Base-by-base conservation (phyloP, 2,329 filamentous ascomycete genomes). In the Dactylellina sp. region DNA sequence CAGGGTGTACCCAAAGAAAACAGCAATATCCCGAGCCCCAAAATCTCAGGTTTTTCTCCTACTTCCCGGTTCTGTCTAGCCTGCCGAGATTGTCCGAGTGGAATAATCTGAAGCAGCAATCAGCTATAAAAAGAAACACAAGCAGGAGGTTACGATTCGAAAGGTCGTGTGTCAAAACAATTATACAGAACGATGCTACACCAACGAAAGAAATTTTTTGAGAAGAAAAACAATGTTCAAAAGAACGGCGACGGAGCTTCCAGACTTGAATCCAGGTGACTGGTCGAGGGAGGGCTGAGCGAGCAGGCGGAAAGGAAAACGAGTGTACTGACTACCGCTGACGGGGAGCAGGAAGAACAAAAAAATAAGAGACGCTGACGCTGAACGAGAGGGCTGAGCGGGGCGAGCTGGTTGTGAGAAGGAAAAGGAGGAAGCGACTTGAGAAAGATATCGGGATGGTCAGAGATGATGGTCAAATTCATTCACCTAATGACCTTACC, bases 111-210 rank as follows among this genome's bases (percentile, higher is more conserved):
- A 55, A 46, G 60, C 39, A 64, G 60, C 40, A 24, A 40, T 50
- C 20, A 47, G 25, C 59, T 74, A 74, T 74, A 66, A 74, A 74
- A 74, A 74, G 70, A 60, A 74, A 74, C 70, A 65, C 57, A 52
- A 61, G 55, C 11, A 50, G 53, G 61, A 59, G 39, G 55, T 46
- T 35, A 63, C 46, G 59, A 64, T 37, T 50, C 46, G 39, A 57
- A 47, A 55, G 9, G 24, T 53, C 49, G 49, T 52, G 24, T 16
- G 44, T 25, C 47, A 7, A 44, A 42, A 49, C 22, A 63, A 7
- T 42, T 4, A 63, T 16, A 28, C 14, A 14, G 9, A 11, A 22
- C 39, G n/a, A 47, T 18, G 18, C 44, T 18, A 4, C 28, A 32
- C 28, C 28, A 32, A 32, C 28, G 28, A 32, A 32, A 56, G 16